A percentile compares a stretch with the other conserved stretches of the same genome.
Evolutionary conservation across 345 rosid genomes (phyloP).

Genomic region (Fremontodendron californicum): DNA sequence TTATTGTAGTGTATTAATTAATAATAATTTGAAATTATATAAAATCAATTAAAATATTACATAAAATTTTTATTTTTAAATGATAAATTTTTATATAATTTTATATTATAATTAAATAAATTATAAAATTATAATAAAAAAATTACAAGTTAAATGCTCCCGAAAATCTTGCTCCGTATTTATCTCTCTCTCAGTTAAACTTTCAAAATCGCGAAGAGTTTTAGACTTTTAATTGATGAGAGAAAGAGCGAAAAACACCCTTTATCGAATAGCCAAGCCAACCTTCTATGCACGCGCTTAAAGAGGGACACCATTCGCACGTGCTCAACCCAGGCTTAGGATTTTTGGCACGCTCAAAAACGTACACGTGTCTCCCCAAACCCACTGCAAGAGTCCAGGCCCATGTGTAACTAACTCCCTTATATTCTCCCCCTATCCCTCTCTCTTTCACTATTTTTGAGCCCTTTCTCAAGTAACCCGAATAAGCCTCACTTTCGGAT

Average conservation of each 20-base stretch:
- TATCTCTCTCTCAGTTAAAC: neutral
- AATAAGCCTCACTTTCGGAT: neutral
- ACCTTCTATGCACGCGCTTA: slow-evolving; percentile 44
- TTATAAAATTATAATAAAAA: no score
- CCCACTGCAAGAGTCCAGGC: slow-evolving; percentile 21
- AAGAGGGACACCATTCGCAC: slow-evolving; percentile 38
- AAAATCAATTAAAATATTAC: no score
- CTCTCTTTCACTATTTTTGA: neutral
- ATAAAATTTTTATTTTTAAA: no score
- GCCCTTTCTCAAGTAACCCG: neutral
- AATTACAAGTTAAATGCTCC: no score
- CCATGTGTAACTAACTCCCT: neutral
- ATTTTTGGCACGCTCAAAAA: slow-evolving; percentile 22
- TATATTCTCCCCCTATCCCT: slow-evolving; percentile 10
- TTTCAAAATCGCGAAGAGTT: neutral
- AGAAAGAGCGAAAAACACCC: neutral
- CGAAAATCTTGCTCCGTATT: neutral
- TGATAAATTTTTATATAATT: no score
- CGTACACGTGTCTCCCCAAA: slow-evolving; percentile 36
- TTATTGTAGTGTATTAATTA: no score
- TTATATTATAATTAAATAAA: no score
- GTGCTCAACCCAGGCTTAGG: slow-evolving; percentile 24
- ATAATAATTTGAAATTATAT: no score
- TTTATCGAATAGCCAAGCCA: slow-evolving; percentile 22
- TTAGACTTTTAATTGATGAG: neutral